Percentiles rank a stretch among this genome's conserved stretches.
These are phyloP conservation scores for Aspergillus sp. DNA, from an alignment of 2,329 filamentous ascomycete species.

Conservation along the genomic window DNA sequence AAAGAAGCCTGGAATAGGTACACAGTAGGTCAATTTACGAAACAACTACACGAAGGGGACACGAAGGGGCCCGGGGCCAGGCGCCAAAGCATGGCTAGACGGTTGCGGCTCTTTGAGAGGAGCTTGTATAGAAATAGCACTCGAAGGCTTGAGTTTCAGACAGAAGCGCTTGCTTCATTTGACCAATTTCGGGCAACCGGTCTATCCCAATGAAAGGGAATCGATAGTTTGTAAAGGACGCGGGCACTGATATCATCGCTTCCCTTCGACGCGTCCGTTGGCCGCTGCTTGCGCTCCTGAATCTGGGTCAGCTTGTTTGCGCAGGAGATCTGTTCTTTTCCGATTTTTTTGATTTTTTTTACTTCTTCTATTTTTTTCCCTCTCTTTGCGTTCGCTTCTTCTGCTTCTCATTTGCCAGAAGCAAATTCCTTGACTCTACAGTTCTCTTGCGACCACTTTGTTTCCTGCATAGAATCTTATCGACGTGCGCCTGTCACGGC, in stretches of 20 bases:
- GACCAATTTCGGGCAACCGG: neutral
- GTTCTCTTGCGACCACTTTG: neutral
- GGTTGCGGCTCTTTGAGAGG: conserved; percentile 1
- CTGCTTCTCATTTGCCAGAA: neutral
- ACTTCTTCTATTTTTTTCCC: neutral
- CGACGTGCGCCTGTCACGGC: conserved; percentile 9
- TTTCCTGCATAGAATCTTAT: neutral
- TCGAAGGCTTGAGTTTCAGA: neutral
- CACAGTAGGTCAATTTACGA: neutral
- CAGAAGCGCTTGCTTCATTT: neutral
- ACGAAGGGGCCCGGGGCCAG: neutral
- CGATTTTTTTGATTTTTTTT: no score
- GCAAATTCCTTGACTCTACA: neutral
- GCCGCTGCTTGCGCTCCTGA: neutral
- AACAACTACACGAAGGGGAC: neutral
- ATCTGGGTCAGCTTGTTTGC: neutral
- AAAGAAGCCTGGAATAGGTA: conserved; percentile 1
- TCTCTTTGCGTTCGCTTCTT: neutral
- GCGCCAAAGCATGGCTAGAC: neutral
- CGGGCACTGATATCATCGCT: conserved; percentile 1
- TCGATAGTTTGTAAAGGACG: conserved; percentile 1
- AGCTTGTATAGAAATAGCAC: neutral
- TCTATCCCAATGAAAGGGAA: neutral
- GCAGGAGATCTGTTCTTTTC: neutral
- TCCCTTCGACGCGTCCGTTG: neutral